Percentiles rank a stretch among this genome's conserved stretches.
Conservation (phyloP, 192 early-diverging fungal genomes). For the Backusella luteola region DNA sequence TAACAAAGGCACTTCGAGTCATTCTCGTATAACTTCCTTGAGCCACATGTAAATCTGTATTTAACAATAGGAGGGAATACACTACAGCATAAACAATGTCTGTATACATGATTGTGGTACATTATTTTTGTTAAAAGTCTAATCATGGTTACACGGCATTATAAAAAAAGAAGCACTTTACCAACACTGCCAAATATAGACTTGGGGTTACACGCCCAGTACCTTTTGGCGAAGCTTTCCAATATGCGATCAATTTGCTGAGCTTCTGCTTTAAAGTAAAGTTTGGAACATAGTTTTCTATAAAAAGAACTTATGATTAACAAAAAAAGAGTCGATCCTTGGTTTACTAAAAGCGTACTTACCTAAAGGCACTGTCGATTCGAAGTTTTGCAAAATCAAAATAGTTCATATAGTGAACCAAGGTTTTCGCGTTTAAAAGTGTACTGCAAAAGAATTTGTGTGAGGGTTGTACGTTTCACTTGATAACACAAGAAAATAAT, state of each 20-base stretch:
- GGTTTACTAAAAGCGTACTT: not conserved
- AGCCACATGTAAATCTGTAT: slow-evolving; percentile 93
- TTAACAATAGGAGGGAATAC: slow-evolving; percentile 84
- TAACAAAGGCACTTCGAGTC: slow-evolving; percentile 69
- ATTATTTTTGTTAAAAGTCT: not conserved
- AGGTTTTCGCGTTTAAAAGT: slow-evolving; percentile 51
- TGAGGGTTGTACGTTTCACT: not conserved
- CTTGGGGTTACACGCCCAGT: slow-evolving; percentile 79
- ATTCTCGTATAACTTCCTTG: slow-evolving; percentile 69
- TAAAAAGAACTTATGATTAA: not conserved
- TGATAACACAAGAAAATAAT: not conserved
- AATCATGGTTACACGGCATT: not conserved
- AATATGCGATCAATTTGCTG: slow-evolving; percentile 92
- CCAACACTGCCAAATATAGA: slow-evolving; percentile 43
- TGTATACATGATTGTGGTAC: slow-evolving; percentile 2
- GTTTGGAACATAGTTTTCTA: slow-evolving; percentile 68
- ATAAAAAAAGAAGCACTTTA: slow-evolving; percentile 3
- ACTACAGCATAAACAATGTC: slow-evolving; percentile 87
- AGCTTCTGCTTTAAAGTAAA: slow-evolving; percentile 87
- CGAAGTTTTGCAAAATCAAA: slow-evolving; percentile 72
- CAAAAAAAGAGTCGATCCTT: not conserved
- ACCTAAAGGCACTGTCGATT: slow-evolving; percentile 79
- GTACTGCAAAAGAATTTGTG: slow-evolving; percentile 33
- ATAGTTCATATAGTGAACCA: slow-evolving; percentile 72
- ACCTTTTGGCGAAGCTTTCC: slow-evolving; percentile 78